These are phyloP conservation scores for Parathielavia appendiculata DNA, from an alignment of 495 filamentous ascomycete species.

Conservation along the genomic window DNA sequence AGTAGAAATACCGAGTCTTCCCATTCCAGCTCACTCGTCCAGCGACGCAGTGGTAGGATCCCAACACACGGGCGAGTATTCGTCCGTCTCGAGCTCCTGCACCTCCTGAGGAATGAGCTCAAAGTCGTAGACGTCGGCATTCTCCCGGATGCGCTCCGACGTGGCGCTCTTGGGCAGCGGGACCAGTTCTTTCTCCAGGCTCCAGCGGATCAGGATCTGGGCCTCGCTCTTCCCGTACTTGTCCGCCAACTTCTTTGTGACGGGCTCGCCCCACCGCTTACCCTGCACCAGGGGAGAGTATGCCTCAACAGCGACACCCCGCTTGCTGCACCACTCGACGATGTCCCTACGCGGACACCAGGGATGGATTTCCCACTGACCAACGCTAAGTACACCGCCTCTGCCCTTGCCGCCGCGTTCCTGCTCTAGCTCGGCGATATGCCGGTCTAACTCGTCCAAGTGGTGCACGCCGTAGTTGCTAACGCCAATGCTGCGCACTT, in stretches of 20 bases:
- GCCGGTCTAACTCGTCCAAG: conserved; percentile 65
- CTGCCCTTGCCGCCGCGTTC: conserved; percentile 56
- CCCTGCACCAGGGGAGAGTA: conserved; percentile 74
- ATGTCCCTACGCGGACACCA: conserved; percentile 78
- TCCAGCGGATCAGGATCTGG: conserved; percentile 82
- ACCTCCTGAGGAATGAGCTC: conserved; percentile 62
- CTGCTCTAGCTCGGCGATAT: conserved; percentile 61
- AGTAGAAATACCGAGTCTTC: no score
- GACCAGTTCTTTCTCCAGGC: conserved; percentile 72
- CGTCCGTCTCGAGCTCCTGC: conserved; percentile 45
- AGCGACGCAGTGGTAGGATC: conserved; percentile 48
- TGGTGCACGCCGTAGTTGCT: conserved; percentile 67
- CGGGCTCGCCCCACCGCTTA: conserved; percentile 58
- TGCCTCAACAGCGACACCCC: conserved; percentile 68
- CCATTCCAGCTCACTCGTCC: conserved; percentile 2
- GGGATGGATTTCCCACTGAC: conserved; percentile 87
- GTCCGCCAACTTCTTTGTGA: conserved; percentile 54
- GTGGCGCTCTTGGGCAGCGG: conserved; percentile 75
- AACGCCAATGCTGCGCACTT: conserved; percentile 60
- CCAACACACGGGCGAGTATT: conserved; percentile 67
- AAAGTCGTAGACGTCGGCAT: conserved; percentile 76
- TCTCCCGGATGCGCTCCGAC: conserved; percentile 62
- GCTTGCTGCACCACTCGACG: conserved; percentile 64
- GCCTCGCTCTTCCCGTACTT: conserved; percentile 70
- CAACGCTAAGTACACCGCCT: conserved; percentile 72